Percentiles rank a stretch among this genome's conserved stretches.
Conservation (phyloP, 1,139 yeast species). For the Zygoascus meyerae region DNA sequence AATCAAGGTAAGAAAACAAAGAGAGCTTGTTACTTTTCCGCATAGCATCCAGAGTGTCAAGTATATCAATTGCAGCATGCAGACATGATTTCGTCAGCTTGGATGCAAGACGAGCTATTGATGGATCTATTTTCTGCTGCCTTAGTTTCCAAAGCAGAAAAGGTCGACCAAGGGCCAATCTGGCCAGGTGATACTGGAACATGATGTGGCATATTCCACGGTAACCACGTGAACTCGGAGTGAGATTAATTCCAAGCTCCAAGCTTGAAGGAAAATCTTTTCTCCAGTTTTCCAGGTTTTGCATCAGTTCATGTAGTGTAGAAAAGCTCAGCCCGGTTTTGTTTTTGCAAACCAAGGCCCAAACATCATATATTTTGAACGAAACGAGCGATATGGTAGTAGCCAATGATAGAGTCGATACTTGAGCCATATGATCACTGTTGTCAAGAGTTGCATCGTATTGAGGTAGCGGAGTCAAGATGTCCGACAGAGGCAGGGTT, state of each 20-base stretch:
- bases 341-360: constrained; percentile 3
- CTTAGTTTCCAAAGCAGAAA: constrained; percentile 8
- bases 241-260: neutral
- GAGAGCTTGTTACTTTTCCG: neutral
- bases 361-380: constrained; percentile 6
- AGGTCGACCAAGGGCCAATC: constrained; percentile 11
- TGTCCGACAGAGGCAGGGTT: constrained; percentile 2
- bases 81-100: constrained; percentile 3
- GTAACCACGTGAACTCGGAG: constrained; percentile 15
- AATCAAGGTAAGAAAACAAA: constrained; percentile 8
- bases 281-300: constrained; percentile 8
- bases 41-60: constrained; percentile 2
- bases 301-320: constrained; percentile 1
- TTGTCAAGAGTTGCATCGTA: constrained; percentile 6
- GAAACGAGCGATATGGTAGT: constrained; percentile 9
- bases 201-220: constrained; percentile 9
- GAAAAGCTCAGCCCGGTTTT: constrained; percentile 6
- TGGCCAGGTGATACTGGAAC: constrained; percentile 9
- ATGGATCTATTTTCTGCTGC: constrained; percentile 2
- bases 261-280: constrained; percentile 5
- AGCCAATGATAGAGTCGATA: constrained; percentile 4
- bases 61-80: constrained; percentile 7
- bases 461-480: constrained; percentile 3
- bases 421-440: constrained; percentile 1
- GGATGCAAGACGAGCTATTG: neutral